Conservation (phyloP, 805 yeast genomes). For the Zygotorulaspora florentina region DNA sequence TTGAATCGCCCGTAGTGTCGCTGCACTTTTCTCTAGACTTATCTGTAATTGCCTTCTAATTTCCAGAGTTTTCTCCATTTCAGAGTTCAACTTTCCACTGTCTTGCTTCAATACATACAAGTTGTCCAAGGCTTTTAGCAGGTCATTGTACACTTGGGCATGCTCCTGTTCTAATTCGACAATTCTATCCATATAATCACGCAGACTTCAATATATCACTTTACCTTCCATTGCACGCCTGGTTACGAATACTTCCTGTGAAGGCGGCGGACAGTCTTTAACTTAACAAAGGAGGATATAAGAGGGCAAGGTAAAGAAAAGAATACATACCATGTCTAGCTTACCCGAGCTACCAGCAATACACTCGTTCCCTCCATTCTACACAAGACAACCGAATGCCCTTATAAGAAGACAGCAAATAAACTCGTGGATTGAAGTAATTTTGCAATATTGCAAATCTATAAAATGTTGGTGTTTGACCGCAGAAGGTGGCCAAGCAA, state of each 20-base stretch:
- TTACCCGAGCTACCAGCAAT: constrained; percentile 45
- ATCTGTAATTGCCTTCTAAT: constrained; percentile 21
- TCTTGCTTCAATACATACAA: constrained; percentile 23
- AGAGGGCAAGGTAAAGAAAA: not conserved
- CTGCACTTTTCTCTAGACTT: constrained; percentile 24
- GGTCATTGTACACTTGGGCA: constrained; percentile 32
- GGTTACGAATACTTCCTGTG: not conserved
- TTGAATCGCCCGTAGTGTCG: constrained; percentile 19
- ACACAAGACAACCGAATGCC: constrained; percentile 82
- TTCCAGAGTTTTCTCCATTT: constrained; percentile 12
- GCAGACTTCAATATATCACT: not conserved
- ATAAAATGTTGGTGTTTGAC: constrained; percentile 53
- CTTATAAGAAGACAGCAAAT: constrained; percentile 74
- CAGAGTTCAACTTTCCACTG: constrained; percentile 4
- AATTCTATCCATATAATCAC: constrained; percentile 12
- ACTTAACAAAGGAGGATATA: not conserved
- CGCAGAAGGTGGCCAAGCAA: constrained; percentile 31
- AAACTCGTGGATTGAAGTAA: constrained; percentile 67
- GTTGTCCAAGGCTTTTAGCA: constrained; percentile 34
- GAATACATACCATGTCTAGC: not conserved
- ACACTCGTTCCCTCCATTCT: constrained; percentile 83
- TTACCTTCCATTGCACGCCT: not conserved
- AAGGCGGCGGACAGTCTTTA: not conserved
- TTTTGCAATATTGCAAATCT: constrained; percentile 56
- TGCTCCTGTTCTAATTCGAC: constrained; percentile 29